Conservation (phyloP, 2,329 filamentous ascomycete genomes). For the Arthrobotrys sphaeroides region DNA sequence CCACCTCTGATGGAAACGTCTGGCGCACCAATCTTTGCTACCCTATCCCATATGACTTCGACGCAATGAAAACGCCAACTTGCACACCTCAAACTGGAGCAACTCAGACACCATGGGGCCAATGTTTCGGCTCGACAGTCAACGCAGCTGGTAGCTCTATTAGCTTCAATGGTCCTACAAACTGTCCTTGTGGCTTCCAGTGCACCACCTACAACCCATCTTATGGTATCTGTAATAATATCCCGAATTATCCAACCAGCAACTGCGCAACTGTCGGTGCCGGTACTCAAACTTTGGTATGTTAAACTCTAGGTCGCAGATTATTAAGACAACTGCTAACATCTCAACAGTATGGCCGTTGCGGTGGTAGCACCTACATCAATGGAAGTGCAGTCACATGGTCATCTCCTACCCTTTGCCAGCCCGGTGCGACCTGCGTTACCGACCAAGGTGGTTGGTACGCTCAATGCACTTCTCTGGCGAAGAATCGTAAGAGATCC, state of each 20-base stretch:
- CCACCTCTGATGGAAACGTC: not conserved
- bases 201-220: conserved; percentile 43
- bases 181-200: conserved; percentile 39
- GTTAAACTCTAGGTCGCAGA: not conserved
- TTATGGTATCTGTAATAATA: conserved; percentile 38
- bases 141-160: conserved; percentile 35
- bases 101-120: conserved; percentile 38
- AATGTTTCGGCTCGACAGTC: conserved; percentile 42
- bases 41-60: conserved; percentile 39
- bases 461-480: conserved; percentile 40
- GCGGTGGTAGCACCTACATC: conserved; percentile 45
- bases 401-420: conserved; percentile 46
- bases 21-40: conserved; percentile 46
- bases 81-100: conserved; percentile 39
- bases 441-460: conserved; percentile 44
- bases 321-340: conserved; percentile 24
- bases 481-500: conserved; percentile 37
- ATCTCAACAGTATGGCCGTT: conserved; percentile 42
- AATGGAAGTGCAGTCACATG: conserved; percentile 33
- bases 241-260: conserved; percentile 29
- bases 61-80: conserved; percentile 30
- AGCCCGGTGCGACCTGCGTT: conserved; percentile 39
- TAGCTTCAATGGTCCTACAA: conserved; percentile 31
- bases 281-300: conserved; percentile 51
- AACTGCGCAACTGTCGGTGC: conserved; percentile 25